Evolutionary conservation across 2,329 filamentous ascomycete genomes (phyloP).

Genomic region (Epichloe sp.): DNA sequence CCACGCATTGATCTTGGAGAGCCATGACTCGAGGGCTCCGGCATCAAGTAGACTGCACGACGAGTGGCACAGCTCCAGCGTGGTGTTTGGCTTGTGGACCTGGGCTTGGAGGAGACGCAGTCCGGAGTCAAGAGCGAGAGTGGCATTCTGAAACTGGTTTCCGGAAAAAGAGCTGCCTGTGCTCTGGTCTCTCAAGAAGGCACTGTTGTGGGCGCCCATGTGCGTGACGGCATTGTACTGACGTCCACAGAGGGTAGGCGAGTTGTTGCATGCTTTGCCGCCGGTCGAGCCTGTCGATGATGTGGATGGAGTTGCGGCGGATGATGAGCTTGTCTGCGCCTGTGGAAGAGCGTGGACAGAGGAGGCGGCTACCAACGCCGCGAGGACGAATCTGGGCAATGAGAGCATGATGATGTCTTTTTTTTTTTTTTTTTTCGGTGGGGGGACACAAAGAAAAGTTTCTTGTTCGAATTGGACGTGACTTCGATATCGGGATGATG

Average conservation of each 20-base stretch:
- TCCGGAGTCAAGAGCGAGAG: conserved; percentile 55
- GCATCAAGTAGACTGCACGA: conserved; percentile 55
- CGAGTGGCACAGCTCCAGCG: conserved; percentile 58
- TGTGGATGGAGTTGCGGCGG: conserved; percentile 4
- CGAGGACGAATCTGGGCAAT: conserved; percentile 11
- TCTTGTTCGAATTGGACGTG: background rate
- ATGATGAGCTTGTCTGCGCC: conserved; percentile 4
- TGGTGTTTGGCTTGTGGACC: conserved; percentile 48
- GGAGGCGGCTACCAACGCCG: conserved; percentile 11
- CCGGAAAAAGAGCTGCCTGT: conserved; percentile 51
- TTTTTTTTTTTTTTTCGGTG: background rate
- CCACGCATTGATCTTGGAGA: conserved; percentile 52
- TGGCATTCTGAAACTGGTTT: conserved; percentile 64
- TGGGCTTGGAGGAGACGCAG: conserved; percentile 60
- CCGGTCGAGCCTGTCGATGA: conserved; percentile 9
- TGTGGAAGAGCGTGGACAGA: conserved; percentile 15
- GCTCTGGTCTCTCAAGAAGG: conserved; percentile 53
- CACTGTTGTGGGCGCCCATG: conserved; percentile 62
- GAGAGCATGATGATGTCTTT: conserved; percentile 11
- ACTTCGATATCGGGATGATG: background rate
- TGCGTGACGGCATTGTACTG: conserved; percentile 66
- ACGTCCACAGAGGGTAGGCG: conserved; percentile 55
- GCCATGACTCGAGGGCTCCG: conserved; percentile 51
- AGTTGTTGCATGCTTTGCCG: conserved; percentile 61
- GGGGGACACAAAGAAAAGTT: background rate